These are phyloP conservation scores for Magnolia officinalis DNA, from an alignment of 164 flowering plant genomes.

Conservation along the genomic window DNA sequence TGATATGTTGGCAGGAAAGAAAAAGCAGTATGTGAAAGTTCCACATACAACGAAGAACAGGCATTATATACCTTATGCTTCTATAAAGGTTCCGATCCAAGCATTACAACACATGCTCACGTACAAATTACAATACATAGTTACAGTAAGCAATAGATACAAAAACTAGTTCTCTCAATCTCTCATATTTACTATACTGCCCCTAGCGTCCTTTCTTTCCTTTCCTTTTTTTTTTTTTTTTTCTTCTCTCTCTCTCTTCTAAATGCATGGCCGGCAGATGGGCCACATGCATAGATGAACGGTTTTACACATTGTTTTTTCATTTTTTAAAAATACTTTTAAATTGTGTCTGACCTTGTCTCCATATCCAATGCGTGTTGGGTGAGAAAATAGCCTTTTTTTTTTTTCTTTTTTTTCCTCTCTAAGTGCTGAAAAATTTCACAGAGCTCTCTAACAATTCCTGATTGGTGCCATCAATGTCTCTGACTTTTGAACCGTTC, in stretches of 20 bases:
- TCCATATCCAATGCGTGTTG: neutral
- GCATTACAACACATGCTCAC: neutral
- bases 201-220: neutral
- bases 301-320: neutral
- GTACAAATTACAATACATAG: neutral
- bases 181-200: neutral
- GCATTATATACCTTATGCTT: no score
- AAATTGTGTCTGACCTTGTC: neutral
- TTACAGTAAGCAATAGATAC: neutral
- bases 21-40: neutral
- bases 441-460: conserved; percentile 38
- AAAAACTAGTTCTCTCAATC: neutral
- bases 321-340: neutral
- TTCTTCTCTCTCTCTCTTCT: neutral
- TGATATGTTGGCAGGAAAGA: no score
- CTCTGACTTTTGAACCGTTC: conserved; percentile 35
- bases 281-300: neutral
- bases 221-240: no score
- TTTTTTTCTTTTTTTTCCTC: neutral
- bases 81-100: neutral
- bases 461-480: conserved; percentile 28
- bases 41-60: neutral
- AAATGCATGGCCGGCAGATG: neutral
- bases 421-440: conserved; percentile 24
- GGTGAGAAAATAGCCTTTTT: neutral